A percentile compares a stretch with the other conserved stretches of the same genome.
These are phyloP conservation scores for Coniophora puteana DNA, from an alignment of 1,284 basidiomycete species.

Conservation along the genomic window DNA sequence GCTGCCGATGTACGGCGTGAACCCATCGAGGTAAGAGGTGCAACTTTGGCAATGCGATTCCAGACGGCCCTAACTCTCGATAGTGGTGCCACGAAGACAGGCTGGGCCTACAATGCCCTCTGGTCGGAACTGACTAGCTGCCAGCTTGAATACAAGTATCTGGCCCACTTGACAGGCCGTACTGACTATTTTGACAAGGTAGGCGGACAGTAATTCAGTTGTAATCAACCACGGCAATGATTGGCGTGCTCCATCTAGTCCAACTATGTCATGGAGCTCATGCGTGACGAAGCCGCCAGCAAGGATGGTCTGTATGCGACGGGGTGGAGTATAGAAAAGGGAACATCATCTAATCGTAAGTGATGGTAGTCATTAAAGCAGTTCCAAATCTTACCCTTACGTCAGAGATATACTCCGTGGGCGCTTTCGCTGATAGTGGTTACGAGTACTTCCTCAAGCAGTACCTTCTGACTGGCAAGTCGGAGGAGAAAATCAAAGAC, in stretches of 20 bases:
- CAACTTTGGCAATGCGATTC: background rate
- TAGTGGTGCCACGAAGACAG: constrained; percentile 29
- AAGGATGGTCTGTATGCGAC: constrained; percentile 40
- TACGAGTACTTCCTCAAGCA: constrained; percentile 39
- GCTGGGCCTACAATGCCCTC: constrained; percentile 32
- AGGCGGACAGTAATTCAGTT: background rate
- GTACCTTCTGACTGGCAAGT: constrained; percentile 37
- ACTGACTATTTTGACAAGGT: constrained; percentile 48
- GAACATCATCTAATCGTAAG: constrained; percentile 35
- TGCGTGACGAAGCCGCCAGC: constrained; percentile 36
- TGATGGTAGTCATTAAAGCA: constrained; percentile 1
- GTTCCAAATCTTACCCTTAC: background rate
- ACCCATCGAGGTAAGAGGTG: constrained; percentile 33
- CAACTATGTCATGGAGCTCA: constrained; percentile 44
- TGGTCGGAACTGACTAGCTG: constrained; percentile 51
- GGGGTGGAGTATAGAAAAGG: constrained; percentile 35
- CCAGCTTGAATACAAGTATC: constrained; percentile 63
- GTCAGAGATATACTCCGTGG: constrained; percentile 20
- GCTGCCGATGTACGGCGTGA: constrained; percentile 45
- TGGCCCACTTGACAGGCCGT: constrained; percentile 58
- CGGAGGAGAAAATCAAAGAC: constrained; percentile 31
- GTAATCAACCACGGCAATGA: constrained; percentile 16
- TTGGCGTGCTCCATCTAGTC: constrained; percentile 43
- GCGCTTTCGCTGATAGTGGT: constrained; percentile 33
- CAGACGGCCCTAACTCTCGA: background rate